Evolutionary conservation across 2,329 filamentous ascomycete species (phyloP).

Genomic region (Cryphonectria radicalis): DNA sequence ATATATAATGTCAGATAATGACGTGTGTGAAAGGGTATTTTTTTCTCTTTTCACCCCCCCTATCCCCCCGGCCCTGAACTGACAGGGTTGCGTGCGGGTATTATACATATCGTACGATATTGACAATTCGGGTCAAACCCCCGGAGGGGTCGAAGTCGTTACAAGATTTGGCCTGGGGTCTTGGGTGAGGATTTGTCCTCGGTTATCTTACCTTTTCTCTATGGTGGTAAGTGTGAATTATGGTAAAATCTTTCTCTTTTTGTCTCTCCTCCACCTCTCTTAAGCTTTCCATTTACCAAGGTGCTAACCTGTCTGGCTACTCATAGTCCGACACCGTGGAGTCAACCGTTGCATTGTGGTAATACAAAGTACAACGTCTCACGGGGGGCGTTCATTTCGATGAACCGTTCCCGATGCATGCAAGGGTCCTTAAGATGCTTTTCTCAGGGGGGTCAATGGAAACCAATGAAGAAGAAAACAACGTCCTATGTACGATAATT

Average conservation of each 20-base stretch:
- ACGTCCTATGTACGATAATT: background rate
- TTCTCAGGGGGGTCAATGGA: no score
- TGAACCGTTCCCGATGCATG: background rate
- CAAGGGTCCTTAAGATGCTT: background rate
- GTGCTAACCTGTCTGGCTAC: background rate
- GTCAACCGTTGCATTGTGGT: background rate
- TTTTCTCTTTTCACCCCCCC: background rate
- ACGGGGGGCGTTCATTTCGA: background rate
- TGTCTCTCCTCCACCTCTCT: background rate
- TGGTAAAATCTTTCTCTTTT: background rate
- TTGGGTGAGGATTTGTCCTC: background rate
- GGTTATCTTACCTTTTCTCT: conserved; percentile 1
- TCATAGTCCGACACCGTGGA: background rate
- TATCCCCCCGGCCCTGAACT: background rate
- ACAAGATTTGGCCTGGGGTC: background rate
- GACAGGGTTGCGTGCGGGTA: background rate
- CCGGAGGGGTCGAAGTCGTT: background rate
- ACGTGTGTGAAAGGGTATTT: background rate
- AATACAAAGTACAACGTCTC: background rate
- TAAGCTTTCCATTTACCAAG: conserved; percentile 1
- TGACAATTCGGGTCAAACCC: background rate
- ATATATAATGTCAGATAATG: background rate
- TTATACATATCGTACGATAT: conserved; percentile 1
- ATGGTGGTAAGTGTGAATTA: background rate
- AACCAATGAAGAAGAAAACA: background rate